Conservation (phyloP, 805 yeast genomes). For the Barnettozyma sp. region DNA sequence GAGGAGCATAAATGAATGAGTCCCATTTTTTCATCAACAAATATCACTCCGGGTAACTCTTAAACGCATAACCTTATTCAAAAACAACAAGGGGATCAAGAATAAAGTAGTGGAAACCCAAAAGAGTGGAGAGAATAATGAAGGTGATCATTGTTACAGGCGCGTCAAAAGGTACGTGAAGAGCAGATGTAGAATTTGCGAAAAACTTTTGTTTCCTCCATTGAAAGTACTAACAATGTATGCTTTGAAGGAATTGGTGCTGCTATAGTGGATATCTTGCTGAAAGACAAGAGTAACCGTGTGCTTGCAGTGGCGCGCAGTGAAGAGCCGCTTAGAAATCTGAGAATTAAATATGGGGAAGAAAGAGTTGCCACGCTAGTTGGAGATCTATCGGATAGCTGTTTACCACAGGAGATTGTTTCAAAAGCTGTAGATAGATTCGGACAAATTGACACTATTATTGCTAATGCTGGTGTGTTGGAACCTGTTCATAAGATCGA, state of each 20-base stretch:
- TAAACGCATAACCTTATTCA: too few relatives aligned
- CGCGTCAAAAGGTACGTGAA: slow-evolving; percentile 47
- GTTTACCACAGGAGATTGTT: slow-evolving; percentile 34
- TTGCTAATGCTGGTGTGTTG: slow-evolving; percentile 79
- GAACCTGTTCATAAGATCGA: slow-evolving; percentile 63
- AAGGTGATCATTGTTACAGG: slow-evolving; percentile 49
- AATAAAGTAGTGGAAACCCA: too few relatives aligned
- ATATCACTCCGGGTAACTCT: slow-evolving; percentile 4
- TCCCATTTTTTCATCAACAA: too few relatives aligned
- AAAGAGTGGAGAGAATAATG: slow-evolving; percentile 12
- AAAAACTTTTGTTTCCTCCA: too few relatives aligned
- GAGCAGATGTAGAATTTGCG: too few relatives aligned
- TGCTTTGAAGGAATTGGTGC: slow-evolving; percentile 71
- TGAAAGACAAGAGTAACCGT: slow-evolving; percentile 28
- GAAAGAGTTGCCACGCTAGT: slow-evolving; percentile 43
- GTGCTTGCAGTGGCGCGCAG: slow-evolving; percentile 74
- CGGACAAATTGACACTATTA: slow-evolving; percentile 55
- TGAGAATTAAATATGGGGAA: slow-evolving; percentile 39
- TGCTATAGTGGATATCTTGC: slow-evolving; percentile 55
- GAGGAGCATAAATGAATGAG: too few relatives aligned
- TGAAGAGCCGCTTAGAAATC: slow-evolving; percentile 35
- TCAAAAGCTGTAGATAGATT: slow-evolving; percentile 38
- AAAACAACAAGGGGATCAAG: too few relatives aligned
- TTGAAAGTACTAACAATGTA: slow-evolving; percentile 6
- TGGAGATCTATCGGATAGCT: slow-evolving; percentile 53